phyloP scores from a whole-genome alignment of 2,329 filamentous ascomycete genomes.

The Pseudogymnoascus sp. region DNA sequence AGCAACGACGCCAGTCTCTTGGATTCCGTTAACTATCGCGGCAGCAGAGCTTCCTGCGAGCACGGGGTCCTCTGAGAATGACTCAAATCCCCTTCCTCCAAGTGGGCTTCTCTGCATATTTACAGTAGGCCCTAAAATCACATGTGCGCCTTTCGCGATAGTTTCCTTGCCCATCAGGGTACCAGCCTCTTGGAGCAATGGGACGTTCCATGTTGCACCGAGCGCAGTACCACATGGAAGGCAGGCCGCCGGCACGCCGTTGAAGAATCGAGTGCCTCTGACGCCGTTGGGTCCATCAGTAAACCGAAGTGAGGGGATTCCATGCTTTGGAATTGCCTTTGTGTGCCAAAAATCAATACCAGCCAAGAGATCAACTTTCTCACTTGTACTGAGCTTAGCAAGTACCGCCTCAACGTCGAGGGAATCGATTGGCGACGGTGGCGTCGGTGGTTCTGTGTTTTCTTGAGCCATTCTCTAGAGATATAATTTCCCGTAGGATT shows the following conservation, averaged over 20 bases:
- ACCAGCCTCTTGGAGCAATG: constrained; percentile 47
- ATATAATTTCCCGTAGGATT: not conserved
- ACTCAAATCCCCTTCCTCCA: constrained; percentile 39
- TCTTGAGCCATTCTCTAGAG: constrained; percentile 8
- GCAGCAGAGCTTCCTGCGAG: constrained; percentile 36
- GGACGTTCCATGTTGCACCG: constrained; percentile 57
- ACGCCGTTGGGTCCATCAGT: constrained; percentile 27
- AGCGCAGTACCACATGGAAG: constrained; percentile 33
- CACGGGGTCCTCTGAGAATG: constrained; percentile 38
- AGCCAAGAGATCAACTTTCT: constrained; percentile 44
- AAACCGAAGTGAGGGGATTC: constrained; percentile 23
- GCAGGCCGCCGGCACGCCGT: constrained; percentile 34
- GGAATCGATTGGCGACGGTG: constrained; percentile 9
- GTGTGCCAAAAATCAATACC: constrained; percentile 25
- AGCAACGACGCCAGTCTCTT: constrained; percentile 32
- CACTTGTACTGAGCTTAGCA: constrained; percentile 39
- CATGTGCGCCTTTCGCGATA: constrained; percentile 58
- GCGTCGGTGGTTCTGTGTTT: constrained; percentile 10
- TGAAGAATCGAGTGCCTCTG: constrained; percentile 25
- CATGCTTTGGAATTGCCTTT: constrained; percentile 18
- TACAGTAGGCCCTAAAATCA: constrained; percentile 58
- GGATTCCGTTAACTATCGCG: constrained; percentile 34
- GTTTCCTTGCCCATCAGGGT: constrained; percentile 56
- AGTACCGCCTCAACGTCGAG: constrained; percentile 42
- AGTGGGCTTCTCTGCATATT: constrained; percentile 39